Conservation (phyloP, 345 rosid species). For the Turritis glabra region DNA sequence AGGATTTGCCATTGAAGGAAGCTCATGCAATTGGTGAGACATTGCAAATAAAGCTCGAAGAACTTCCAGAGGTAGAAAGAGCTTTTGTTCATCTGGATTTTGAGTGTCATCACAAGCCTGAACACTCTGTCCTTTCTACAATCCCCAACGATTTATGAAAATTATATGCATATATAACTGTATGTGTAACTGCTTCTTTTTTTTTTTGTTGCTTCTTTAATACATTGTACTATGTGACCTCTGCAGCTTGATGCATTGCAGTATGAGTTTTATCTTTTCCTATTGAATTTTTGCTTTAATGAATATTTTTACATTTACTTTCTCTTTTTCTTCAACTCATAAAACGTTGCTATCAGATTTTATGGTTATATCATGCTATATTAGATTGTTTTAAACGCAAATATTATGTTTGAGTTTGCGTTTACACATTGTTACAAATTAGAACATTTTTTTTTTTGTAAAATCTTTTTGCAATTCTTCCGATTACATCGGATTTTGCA, state of each 20-base stretch:
- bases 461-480: not conserved
- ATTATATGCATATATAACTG: not conserved
- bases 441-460: not conserved
- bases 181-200: slow-evolving; percentile 2
- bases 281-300: not conserved
- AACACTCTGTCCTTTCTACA: slow-evolving; percentile 68
- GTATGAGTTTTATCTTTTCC: not conserved
- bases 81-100: slow-evolving; percentile 92
- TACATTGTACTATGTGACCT: not conserved
- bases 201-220: not conserved
- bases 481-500: no score
- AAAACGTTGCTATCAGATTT: no score
- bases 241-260: slow-evolving; percentile 8
- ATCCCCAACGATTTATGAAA: slow-evolving; percentile 52
- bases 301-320: not conserved
- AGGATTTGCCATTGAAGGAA: slow-evolving; percentile 70
- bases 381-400: no score
- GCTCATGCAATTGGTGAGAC: slow-evolving; percentile 82
- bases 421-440: not conserved
- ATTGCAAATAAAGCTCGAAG: slow-evolving; percentile 79
- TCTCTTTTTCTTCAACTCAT: not conserved
- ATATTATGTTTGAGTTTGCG: not conserved
- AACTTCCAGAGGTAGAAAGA: slow-evolving; percentile 81
- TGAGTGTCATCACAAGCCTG: slow-evolving; percentile 91
- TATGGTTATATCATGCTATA: no score